Evolutionary conservation across 257 asterid species (phyloP).

Genomic region (Solanum paucissectum): DNA sequence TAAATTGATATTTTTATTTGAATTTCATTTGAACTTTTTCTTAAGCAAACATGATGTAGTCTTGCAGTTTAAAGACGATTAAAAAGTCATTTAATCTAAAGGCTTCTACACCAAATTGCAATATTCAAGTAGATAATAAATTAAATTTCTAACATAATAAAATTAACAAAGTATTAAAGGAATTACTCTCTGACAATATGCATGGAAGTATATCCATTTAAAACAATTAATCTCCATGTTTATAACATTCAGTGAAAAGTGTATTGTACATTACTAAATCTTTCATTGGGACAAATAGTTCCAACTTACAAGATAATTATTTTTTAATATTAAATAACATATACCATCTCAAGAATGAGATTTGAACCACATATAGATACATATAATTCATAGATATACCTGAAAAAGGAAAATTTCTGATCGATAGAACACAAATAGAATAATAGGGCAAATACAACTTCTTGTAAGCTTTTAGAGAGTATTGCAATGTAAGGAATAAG

Average conservation of each 20-base stretch:
- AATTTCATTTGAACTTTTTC: too few species aligned
- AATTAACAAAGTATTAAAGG: not conserved
- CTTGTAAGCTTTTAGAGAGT: not conserved
- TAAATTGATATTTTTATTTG: too few species aligned
- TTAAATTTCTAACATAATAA: not conserved
- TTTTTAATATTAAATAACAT: too few species aligned
- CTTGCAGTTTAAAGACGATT: too few species aligned
- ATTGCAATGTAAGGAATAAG: not conserved
- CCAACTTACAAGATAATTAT: too few species aligned
- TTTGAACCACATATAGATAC: not conserved
- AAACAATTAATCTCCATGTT: too few species aligned
- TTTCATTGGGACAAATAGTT: not conserved
- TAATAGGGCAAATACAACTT: too few species aligned
- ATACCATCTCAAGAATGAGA: too few species aligned
- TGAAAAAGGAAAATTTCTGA: too few species aligned
- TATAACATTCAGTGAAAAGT: not conserved
- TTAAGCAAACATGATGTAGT: too few species aligned
- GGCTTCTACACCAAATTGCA: not conserved
- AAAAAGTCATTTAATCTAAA: too few species aligned
- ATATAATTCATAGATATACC: not conserved
- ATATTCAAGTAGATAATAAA: not conserved
- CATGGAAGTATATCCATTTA: not conserved
- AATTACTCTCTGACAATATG: not conserved
- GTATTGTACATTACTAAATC: not conserved
- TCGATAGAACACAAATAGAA: not conserved